phyloP scores from a whole-genome alignment of 2,329 filamentous ascomycete genomes.

The Botrytis cinerea region DNA sequence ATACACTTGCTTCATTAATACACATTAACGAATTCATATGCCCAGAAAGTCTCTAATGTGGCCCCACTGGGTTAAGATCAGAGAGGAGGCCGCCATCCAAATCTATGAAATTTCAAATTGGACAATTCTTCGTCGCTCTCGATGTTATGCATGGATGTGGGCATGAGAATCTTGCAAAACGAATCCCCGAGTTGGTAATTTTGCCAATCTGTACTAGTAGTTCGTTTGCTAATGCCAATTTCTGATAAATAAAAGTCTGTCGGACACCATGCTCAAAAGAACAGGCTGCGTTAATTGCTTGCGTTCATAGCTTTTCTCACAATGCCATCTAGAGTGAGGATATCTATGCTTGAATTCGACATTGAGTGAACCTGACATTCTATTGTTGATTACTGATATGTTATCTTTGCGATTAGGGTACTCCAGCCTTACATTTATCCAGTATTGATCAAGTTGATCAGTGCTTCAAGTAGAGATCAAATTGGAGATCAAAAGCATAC shows the following conservation, averaged over 20 bases:
- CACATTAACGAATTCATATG: neutral
- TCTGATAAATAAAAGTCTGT: neutral
- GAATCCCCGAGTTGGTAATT: too few species aligned
- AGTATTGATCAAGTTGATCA: neutral
- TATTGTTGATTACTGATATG: neutral
- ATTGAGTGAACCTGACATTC: too few species aligned
- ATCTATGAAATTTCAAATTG: fast-evolving
- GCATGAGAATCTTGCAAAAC: too few species aligned
- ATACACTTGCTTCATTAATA: neutral
- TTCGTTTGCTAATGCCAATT: neutral
- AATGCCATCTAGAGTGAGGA: neutral
- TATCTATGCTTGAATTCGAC: neutral
- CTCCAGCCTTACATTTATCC: neutral
- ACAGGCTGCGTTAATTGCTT: too few species aligned
- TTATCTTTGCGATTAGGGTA: neutral
- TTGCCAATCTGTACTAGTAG: too few species aligned
- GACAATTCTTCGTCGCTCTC: neutral
- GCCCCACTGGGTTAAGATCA: fast-evolving
- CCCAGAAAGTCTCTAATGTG: fast-evolving
- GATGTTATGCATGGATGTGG: neutral
- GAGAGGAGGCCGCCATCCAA: neutral
- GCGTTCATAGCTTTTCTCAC: neutral
- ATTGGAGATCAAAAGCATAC: neutral
- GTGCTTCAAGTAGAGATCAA: fast-evolving
- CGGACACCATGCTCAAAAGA: neutral